Percentiles rank a stretch among this genome's conserved stretches.
Evolutionary conservation across 2,329 filamentous ascomycete genomes (phyloP).

Genomic region (Alternaria sp.): DNA sequence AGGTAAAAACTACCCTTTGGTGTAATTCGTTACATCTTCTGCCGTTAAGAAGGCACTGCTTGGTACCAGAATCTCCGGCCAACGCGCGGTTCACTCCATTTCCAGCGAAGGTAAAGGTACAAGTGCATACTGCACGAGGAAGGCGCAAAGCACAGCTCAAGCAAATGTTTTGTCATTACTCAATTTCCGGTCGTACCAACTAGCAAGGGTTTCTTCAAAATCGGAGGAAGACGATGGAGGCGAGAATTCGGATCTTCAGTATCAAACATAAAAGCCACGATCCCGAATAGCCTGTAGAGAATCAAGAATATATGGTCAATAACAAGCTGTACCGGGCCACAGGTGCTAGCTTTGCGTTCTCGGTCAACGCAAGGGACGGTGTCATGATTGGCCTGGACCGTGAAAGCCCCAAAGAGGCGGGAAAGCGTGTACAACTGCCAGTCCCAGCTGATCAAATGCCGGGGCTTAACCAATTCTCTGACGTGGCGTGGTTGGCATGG

Average conservation of each 20-base stretch:
- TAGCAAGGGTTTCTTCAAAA: background rate
- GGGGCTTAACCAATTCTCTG: constrained; percentile 28
- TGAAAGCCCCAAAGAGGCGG: constrained; percentile 22
- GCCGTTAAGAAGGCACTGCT: background rate
- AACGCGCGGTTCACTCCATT: background rate
- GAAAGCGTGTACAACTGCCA: constrained; percentile 19
- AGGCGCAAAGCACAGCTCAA: background rate
- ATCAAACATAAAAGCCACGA: constrained; percentile 15
- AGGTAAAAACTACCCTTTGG: background rate
- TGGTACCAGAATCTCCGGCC: background rate
- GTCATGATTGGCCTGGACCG: constrained; percentile 31
- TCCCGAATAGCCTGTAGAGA: constrained; percentile 12
- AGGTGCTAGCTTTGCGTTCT: constrained; percentile 25
- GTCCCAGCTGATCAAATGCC: constrained; percentile 22
- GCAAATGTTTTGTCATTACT: background rate
- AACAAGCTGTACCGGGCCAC: constrained; percentile 24
- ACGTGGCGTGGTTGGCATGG: constrained; percentile 31
- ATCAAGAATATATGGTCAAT: constrained; percentile 24
- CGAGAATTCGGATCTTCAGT: constrained; percentile 19
- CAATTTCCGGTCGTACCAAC: background rate
- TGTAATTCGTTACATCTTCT: background rate
- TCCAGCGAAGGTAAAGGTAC: background rate
- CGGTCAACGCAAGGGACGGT: constrained; percentile 26
- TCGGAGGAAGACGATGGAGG: constrained; percentile 24
- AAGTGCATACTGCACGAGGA: background rate